Conservation (phyloP, 176 grass and related monocot genomes). For the Phoenix roebelenii region DNA sequence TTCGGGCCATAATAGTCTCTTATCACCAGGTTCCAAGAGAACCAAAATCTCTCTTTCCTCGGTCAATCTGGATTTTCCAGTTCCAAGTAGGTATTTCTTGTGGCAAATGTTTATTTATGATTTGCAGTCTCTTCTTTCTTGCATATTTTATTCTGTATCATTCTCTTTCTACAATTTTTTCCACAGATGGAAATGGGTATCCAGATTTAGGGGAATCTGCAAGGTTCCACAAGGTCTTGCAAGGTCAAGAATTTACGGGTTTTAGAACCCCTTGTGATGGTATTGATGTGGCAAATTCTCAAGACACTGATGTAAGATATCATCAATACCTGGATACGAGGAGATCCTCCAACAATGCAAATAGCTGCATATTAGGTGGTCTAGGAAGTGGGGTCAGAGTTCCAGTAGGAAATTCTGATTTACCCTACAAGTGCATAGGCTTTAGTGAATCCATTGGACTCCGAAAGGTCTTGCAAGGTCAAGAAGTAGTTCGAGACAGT, state of each 20-base stretch:
- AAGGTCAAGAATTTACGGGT: slow-evolving; percentile 98
- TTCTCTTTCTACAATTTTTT: slow-evolving; percentile 15
- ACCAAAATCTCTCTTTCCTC: slow-evolving; percentile 51
- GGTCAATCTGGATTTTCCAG: slow-evolving; percentile 33
- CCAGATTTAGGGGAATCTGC: slow-evolving; percentile 44
- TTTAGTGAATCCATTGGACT: slow-evolving; percentile 54
- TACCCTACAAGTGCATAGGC: slow-evolving; percentile 46
- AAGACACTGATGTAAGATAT: slow-evolving; percentile 11
- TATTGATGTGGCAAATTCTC: slow-evolving; percentile 15
- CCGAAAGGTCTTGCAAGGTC: slow-evolving; percentile 99
- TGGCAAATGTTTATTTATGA: too few relatives aligned
- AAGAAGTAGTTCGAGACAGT: slow-evolving; percentile 67
- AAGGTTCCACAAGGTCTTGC: slow-evolving; percentile 90
- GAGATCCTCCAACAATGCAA: slow-evolving; percentile 14
- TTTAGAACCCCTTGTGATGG: slow-evolving; percentile 28
- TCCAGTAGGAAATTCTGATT: neutral
- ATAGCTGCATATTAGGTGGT: slow-evolving; percentile 20
- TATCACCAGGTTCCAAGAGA: slow-evolving; percentile 47
- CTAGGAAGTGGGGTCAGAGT: slow-evolving; percentile 1
- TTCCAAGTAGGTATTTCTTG: slow-evolving; percentile 31
- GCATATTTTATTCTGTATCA: too few relatives aligned
- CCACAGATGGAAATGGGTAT: slow-evolving; percentile 61
- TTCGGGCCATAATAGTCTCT: slow-evolving; percentile 30
- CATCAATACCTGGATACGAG: slow-evolving; percentile 4
- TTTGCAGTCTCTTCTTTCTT: too few relatives aligned